A percentile compares a stretch with the other conserved stretches of the same genome.
Conservation (phyloP, 768 basidiomycete genomes). For the Botryobasidium botryosum region DNA sequence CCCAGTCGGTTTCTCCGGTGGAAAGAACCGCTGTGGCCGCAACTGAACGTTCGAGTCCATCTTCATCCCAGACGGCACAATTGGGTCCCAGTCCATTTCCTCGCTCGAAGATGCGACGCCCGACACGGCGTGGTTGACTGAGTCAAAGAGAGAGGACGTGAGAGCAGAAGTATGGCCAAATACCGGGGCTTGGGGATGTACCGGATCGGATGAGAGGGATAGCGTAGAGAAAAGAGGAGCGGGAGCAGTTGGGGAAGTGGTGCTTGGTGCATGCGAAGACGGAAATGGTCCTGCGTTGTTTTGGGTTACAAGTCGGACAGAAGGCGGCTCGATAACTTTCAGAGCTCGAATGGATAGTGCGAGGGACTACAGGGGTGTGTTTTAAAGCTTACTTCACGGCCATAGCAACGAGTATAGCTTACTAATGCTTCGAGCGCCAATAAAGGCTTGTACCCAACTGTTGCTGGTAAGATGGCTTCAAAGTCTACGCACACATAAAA, state of each 20-base stretch:
- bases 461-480: no score
- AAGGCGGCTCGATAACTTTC: conserved; percentile 12
- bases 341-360: neutral
- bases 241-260: neutral
- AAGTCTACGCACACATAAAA: neutral
- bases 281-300: neutral
- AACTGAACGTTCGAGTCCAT: conserved; percentile 5
- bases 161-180: conserved; percentile 18
- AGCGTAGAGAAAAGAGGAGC: conserved; percentile 6
- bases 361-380: neutral
- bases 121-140: neutral
- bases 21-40: conserved; percentile 7
- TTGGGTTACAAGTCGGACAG: conserved; percentile 9
- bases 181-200: conserved; percentile 12
- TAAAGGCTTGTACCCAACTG: neutral
- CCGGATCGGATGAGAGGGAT: conserved; percentile 4
- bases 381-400: neutral
- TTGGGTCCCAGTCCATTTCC: conserved; percentile 21
- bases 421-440: neutral
- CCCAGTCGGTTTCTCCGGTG: conserved; percentile 11
- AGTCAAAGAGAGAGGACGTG: neutral
- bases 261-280: neutral
- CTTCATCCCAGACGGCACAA: neutral
- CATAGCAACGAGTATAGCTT: neutral
- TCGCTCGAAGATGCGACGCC: conserved; percentile 1